Evolutionary conservation across 164 flowering plant genomes (phyloP).

Genomic region (Annona squamosa): DNA sequence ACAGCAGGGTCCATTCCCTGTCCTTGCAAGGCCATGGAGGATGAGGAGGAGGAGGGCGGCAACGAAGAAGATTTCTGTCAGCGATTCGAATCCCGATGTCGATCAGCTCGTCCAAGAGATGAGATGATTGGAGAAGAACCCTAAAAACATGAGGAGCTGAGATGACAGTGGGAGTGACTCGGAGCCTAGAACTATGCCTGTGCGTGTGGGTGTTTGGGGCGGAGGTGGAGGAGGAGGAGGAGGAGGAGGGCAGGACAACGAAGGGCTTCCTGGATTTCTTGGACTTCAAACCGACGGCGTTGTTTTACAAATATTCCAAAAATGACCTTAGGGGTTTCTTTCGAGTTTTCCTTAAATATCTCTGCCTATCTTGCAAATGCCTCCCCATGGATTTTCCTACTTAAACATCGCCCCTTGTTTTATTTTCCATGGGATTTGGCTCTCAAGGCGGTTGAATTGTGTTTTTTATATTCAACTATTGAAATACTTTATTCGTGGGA

Average conservation of each 20-base stretch:
- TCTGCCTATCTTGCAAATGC: too few relatives aligned
- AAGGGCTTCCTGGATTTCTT: neutral
- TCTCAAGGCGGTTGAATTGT: too few relatives aligned
- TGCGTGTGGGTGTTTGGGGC: too few relatives aligned
- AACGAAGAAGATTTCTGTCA: neutral
- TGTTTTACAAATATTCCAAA: neutral
- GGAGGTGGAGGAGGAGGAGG: constrained; percentile 12
- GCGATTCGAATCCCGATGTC: neutral
- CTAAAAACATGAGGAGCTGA: neutral
- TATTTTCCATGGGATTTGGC: too few relatives aligned
- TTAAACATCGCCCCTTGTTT: too few relatives aligned
- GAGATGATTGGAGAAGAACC: neutral
- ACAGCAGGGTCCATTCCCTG: constrained; percentile 38
- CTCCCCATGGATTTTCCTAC: too few relatives aligned
- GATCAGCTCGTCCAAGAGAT: constrained; percentile 2
- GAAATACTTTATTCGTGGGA: too few relatives aligned
- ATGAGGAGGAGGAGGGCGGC: too few relatives aligned
- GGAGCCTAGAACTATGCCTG: too few relatives aligned
- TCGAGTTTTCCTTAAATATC: too few relatives aligned
- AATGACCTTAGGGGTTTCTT: neutral
- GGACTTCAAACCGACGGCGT: neutral
- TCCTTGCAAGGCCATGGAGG: constrained; percentile 27
- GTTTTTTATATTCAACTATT: too few relatives aligned
- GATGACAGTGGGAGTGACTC: neutral
- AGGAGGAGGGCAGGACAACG: constrained; percentile 18